phyloP scores from a whole-genome alignment of 2,329 filamentous ascomycete species.

The Alternaria triticina region DNA sequence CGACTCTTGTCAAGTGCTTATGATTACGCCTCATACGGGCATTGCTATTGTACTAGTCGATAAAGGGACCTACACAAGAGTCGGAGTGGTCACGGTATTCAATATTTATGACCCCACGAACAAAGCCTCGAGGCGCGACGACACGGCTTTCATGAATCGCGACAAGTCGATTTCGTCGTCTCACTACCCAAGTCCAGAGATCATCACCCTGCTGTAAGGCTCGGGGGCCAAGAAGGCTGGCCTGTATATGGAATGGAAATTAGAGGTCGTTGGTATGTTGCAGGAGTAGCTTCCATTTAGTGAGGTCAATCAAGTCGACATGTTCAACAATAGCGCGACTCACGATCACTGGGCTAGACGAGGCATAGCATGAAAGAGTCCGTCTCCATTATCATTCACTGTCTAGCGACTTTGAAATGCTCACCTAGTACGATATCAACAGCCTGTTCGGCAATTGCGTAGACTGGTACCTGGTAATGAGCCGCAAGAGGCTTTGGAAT shows the following conservation, averaged over 20 bases:
- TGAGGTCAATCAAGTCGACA: not conserved
- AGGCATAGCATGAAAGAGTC: not conserved
- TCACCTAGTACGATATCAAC: not conserved
- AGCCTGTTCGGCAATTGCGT: slow-evolving; percentile 6
- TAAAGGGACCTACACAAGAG: slow-evolving; percentile 12
- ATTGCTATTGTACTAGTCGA: not conserved
- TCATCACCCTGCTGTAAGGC: not conserved
- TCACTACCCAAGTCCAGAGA: not conserved
- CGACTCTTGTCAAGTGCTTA: not conserved
- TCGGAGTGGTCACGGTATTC: slow-evolving; percentile 6
- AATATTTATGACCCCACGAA: no score
- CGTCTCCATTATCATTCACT: not conserved
- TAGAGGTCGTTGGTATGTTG: not conserved
- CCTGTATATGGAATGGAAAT: not conserved
- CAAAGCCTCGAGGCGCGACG: no score
- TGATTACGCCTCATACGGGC: slow-evolving; percentile 8
- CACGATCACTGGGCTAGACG: not conserved
- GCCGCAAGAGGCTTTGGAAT: slow-evolving; percentile 32
- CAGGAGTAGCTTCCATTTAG: not conserved
- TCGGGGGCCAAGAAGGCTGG: not conserved
- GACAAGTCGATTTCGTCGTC: not conserved
- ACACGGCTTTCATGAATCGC: no score
- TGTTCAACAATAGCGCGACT: not conserved
- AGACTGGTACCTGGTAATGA: slow-evolving; percentile 31
- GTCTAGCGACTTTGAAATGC: not conserved